Conservation (phyloP, 192 early-diverging fungal genomes). For the Rhizoclosmatium sp. region DNA sequence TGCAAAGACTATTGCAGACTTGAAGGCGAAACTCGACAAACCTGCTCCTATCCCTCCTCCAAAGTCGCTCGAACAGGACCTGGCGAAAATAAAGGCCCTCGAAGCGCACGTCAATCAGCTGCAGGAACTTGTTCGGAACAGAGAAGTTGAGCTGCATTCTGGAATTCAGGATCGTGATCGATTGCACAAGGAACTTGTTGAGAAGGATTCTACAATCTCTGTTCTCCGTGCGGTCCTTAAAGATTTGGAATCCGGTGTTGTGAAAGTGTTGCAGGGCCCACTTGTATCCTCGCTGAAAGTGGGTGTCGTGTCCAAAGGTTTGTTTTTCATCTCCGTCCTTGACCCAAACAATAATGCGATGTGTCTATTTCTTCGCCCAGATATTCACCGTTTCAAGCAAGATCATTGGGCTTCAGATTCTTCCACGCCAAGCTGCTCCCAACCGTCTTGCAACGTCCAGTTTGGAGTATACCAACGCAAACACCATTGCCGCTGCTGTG, state of each 20-base stretch:
- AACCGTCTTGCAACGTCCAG: not conserved
- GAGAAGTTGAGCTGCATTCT: slow-evolving; percentile 7
- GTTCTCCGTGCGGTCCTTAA: not conserved
- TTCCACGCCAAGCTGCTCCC: not conserved
- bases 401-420: slow-evolving; percentile 24
- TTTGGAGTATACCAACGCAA: slow-evolving; percentile 17
- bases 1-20: not conserved
- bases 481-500: slow-evolving; percentile 28
- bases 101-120: slow-evolving; percentile 16
- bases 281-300: not conserved
- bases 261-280: not conserved
- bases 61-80: not conserved
- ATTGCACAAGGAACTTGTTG: not conserved
- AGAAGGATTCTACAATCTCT: slow-evolving; percentile 3
- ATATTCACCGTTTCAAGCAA: slow-evolving; percentile 22
- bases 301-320: slow-evolving; percentile 30
- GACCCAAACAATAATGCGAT: not conserved
- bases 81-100: not conserved
- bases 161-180: not conserved
- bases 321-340: not conserved
- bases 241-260: slow-evolving; percentile 4
- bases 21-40: slow-evolving; percentile 1
- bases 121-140: not conserved
- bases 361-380: not conserved
- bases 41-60: not conserved